phyloP scores from a whole-genome alignment of 129 eudicot species.

The Pulicaria dysenterica region DNA sequence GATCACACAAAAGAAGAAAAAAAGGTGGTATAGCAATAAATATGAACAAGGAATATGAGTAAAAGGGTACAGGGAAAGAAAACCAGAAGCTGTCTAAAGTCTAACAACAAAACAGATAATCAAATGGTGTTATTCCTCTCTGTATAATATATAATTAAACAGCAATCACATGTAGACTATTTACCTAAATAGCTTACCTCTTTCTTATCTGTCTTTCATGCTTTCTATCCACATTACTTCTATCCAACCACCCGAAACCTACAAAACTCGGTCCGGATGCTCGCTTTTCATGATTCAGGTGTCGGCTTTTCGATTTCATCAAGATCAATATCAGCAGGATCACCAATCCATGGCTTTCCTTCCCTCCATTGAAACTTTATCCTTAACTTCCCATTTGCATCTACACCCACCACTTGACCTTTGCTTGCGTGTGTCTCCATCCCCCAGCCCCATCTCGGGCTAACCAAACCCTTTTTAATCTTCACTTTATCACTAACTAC shows the following conservation, averaged over 20 bases:
- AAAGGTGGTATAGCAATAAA: constrained; percentile 25
- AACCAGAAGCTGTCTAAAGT: constrained; percentile 27
- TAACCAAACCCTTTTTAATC: constrained; percentile 67
- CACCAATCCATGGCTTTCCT: constrained; percentile 95
- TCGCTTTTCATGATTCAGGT: constrained; percentile 18
- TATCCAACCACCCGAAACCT: constrained; percentile 28
- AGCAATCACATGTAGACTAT: constrained; percentile 38
- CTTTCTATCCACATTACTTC: constrained; percentile 28
- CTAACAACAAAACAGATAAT: constrained; percentile 28
- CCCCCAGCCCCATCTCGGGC: constrained; percentile 97
- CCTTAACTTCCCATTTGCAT: constrained; percentile 91
- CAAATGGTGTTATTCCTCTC: constrained; percentile 32
- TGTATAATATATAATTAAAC: constrained; percentile 27
- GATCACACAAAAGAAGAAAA: background rate
- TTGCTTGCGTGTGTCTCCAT: constrained; percentile 95
- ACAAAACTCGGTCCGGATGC: constrained; percentile 37
- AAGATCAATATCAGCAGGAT: constrained; percentile 86
- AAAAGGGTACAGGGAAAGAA: constrained; percentile 24
- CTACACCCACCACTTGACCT: constrained; percentile 93
- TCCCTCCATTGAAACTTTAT: constrained; percentile 92
- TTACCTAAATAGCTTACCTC: constrained; percentile 37
- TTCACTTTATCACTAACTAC: constrained; percentile 72
- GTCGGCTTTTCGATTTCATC: constrained; percentile 43
- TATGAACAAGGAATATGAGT: constrained; percentile 36
- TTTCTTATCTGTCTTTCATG: constrained; percentile 17